These are phyloP conservation scores for Coniella lustricola DNA, from an alignment of 2,329 filamentous ascomycete species.

Conservation along the genomic window DNA sequence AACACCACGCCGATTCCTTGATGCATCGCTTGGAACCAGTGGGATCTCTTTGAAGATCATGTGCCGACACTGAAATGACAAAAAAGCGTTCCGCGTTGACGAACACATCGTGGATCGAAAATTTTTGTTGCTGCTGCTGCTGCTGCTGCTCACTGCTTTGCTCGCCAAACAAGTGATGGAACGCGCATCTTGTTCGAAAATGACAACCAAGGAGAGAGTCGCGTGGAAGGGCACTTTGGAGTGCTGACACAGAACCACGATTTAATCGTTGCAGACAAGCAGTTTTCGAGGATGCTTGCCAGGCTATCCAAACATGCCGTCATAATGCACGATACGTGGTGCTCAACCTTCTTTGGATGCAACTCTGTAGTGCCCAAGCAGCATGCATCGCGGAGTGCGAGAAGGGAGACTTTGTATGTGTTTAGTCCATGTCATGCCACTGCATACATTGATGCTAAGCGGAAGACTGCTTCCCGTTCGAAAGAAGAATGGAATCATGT, in stretches of 20 bases:
- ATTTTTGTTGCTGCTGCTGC: neutral
- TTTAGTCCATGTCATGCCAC: slow-evolving; percentile 18
- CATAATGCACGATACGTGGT: slow-evolving; percentile 43
- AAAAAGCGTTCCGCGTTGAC: neutral
- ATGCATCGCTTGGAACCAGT: too few species aligned
- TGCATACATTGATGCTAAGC: slow-evolving; percentile 11
- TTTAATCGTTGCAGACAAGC: slow-evolving; percentile 9
- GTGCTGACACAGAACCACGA: slow-evolving; percentile 21
- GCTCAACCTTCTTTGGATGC: slow-evolving; percentile 50
- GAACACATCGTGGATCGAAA: slow-evolving; percentile 9
- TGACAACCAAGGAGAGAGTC: slow-evolving; percentile 20
- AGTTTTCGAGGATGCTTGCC: slow-evolving; percentile 40
- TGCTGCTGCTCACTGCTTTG: slow-evolving; percentile 44
- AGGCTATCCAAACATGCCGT: slow-evolving; percentile 38
- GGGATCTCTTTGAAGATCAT: neutral
- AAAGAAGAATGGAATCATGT: slow-evolving; percentile 19
- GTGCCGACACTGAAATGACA: neutral
- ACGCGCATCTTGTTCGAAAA: slow-evolving; percentile 24
- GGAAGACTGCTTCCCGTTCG: slow-evolving; percentile 18
- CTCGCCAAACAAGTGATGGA: slow-evolving; percentile 31
- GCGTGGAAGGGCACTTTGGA: slow-evolving; percentile 13
- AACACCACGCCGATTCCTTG: too few species aligned
- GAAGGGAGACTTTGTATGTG: slow-evolving; percentile 34
- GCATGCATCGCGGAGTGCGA: slow-evolving; percentile 22
- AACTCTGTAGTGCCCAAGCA: slow-evolving; percentile 5